phyloP scores from a whole-genome alignment of 164 flowering plant species.

The Stephania cephalantha region DNA sequence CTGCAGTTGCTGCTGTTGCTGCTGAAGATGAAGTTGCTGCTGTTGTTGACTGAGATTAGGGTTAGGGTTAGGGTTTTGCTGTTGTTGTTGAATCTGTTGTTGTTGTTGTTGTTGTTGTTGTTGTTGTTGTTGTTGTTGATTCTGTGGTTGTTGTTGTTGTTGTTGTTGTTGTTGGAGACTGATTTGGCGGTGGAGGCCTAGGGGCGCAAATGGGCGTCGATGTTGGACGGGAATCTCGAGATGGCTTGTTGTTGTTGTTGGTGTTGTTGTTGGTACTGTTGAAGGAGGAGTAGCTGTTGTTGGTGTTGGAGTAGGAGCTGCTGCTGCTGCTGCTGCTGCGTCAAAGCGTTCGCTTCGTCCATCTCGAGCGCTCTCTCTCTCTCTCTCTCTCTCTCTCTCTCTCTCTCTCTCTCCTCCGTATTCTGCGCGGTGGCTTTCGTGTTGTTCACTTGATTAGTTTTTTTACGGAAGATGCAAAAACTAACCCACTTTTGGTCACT shows the following conservation, averaged over 20 bases:
- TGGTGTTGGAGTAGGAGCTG: slow-evolving; percentile 21
- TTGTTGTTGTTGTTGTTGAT: not conserved
- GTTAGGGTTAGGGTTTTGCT: slow-evolving; percentile 27
- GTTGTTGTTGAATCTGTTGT: slow-evolving; percentile 14
- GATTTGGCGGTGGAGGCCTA: slow-evolving; percentile 41
- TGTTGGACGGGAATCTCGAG: slow-evolving; percentile 89
- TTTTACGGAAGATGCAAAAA: too few species aligned
- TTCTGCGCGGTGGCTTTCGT: too few species aligned
- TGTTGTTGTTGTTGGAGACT: slow-evolving; percentile 33
- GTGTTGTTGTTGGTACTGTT: slow-evolving; percentile 31
- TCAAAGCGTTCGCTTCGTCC: slow-evolving; percentile 50
- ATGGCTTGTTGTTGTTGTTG: slow-evolving; percentile 60
- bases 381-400: slow-evolving; percentile 3
- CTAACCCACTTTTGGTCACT: too few species aligned
- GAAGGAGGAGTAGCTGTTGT: slow-evolving; percentile 36
- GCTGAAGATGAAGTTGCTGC: slow-evolving; percentile 11
- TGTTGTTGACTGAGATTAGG: slow-evolving; percentile 21
- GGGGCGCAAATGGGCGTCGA: slow-evolving; percentile 80
- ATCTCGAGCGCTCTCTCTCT: slow-evolving; percentile 20
- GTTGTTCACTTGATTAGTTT: too few species aligned
- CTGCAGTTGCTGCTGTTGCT: slow-evolving; percentile 29
- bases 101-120: not conserved
- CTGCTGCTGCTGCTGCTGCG: slow-evolving; percentile 48
- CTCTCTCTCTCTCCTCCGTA: not conserved
- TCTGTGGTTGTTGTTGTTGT: slow-evolving; percentile 15